These are phyloP conservation scores for Smithsoniella earleae DNA, from an alignment of 163 green algal genomes.

Conservation along the genomic window DNA sequence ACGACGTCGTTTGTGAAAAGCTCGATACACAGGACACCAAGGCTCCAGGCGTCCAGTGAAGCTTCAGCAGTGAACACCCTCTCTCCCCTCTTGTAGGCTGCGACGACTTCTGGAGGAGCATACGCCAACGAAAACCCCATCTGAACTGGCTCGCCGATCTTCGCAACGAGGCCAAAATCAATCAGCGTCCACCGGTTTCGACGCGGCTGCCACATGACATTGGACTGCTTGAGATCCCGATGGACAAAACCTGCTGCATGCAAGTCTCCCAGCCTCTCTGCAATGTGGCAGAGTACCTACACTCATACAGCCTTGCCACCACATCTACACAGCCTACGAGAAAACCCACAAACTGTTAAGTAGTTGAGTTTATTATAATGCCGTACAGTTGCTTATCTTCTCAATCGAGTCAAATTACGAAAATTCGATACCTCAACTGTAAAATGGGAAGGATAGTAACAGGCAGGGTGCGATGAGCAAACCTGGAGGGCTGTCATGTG, in stretches of 20 bases:
- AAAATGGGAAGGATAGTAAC: no score
- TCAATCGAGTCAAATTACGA: no score
- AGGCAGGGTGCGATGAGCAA: no score
- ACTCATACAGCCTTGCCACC: no score
- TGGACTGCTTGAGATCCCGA: background rate
- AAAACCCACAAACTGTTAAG: no score
- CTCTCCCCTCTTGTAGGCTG: background rate
- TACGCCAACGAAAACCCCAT: background rate
- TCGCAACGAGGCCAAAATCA: background rate
- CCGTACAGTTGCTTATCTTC: no score
- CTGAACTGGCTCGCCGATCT: background rate
- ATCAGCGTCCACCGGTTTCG: background rate
- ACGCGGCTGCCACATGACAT: background rate
- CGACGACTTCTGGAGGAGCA: background rate
- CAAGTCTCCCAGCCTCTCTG: background rate
- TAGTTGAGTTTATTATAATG: no score
- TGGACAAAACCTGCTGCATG: background rate
- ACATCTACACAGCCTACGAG: no score
- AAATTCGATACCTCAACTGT: no score
- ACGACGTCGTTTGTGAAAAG: background rate
- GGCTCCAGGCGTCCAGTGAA: background rate
- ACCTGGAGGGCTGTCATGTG: conserved; percentile 15
- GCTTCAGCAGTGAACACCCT: background rate
- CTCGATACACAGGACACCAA: background rate
- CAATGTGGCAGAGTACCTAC: background rate